phyloP scores from a whole-genome alignment of 176 grass and related monocot genomes.

The Oryza coarctata region DNA sequence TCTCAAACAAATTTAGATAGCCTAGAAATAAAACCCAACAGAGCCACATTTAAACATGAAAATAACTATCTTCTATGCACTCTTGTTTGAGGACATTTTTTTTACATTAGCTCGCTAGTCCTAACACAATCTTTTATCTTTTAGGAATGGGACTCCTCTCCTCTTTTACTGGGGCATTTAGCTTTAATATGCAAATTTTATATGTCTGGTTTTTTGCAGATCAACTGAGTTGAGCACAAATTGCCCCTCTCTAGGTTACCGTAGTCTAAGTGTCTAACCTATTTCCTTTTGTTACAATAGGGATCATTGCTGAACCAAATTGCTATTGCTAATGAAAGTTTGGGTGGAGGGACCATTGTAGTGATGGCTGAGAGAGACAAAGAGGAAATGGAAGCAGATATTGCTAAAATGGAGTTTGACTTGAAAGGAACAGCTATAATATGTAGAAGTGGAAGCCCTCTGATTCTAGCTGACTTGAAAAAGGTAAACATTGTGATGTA shows the following conservation, averaged over 20 bases:
- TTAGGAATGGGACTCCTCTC: no score
- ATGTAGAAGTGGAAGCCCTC: constrained; percentile 79
- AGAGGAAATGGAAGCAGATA: constrained; percentile 87
- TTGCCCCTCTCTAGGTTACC: neutral
- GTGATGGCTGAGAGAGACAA: constrained; percentile 83
- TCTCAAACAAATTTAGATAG: no score
- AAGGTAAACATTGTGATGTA: constrained; percentile 44
- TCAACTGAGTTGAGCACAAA: neutral
- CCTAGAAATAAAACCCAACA: no score
- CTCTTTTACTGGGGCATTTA: no score
- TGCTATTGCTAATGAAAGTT: constrained; percentile 78
- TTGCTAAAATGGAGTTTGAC: constrained; percentile 87
- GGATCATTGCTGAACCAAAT: constrained; percentile 84
- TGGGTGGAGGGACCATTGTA: constrained; percentile 70
- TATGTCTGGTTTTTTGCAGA: neutral
- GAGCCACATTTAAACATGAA: no score
- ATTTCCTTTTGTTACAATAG: constrained; percentile 35
- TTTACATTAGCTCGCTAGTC: no score
- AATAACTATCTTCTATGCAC: no score
- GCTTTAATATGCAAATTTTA: neutral
- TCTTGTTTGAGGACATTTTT: no score
- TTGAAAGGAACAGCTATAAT: constrained; percentile 81
- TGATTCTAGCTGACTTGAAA: constrained; percentile 79
- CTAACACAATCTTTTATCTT: no score
- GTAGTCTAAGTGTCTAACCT: constrained; percentile 21